Evolutionary conservation across 1,284 basidiomycete species (phyloP).

Genomic region (Papiliotrema laurentii): DNA sequence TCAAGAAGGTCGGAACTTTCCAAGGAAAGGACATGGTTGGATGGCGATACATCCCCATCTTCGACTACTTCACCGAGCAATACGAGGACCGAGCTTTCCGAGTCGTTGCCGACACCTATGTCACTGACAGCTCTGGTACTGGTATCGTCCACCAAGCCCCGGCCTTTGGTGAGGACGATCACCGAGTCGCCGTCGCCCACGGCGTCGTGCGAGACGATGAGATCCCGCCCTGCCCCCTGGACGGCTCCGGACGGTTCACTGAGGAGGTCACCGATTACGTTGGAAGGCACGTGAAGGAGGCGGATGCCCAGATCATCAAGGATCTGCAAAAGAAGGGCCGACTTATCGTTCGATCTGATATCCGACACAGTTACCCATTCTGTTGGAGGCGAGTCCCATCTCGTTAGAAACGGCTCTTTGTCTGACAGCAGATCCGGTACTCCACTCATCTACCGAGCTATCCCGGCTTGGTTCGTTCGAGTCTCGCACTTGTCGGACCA

Average conservation of each 20-base stretch:
- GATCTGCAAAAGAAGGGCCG: conserved; percentile 81
- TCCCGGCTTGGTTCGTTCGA: conserved; percentile 94
- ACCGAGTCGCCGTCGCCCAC: conserved; percentile 82
- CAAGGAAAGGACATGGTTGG: conserved; percentile 90
- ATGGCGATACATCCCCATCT: conserved; percentile 93
- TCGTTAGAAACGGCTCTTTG: not conserved
- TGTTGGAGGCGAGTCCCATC: conserved; percentile 79
- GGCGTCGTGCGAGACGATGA: conserved; percentile 79
- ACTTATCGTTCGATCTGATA: conserved; percentile 79
- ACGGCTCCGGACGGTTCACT: conserved; percentile 85
- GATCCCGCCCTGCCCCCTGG: conserved; percentile 92
- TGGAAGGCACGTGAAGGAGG: conserved; percentile 91
- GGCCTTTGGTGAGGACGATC: conserved; percentile 98
- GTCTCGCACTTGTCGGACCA: conserved; percentile 80
- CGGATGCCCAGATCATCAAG: conserved; percentile 93
- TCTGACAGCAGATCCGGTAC: conserved; percentile 68
- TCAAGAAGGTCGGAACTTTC: conserved; percentile 83
- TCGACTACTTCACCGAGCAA: conserved; percentile 93
- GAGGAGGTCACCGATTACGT: conserved; percentile 83
- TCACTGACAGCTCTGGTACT: conserved; percentile 89
- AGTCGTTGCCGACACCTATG: conserved; percentile 86
- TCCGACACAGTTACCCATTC: conserved; percentile 92
- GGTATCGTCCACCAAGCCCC: conserved; percentile 99
- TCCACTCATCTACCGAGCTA: conserved; percentile 92
- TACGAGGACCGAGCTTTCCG: conserved; percentile 89